phyloP scores from a whole-genome alignment of 2,329 filamentous ascomycete species.

The Pyrenophora seminiperda region DNA sequence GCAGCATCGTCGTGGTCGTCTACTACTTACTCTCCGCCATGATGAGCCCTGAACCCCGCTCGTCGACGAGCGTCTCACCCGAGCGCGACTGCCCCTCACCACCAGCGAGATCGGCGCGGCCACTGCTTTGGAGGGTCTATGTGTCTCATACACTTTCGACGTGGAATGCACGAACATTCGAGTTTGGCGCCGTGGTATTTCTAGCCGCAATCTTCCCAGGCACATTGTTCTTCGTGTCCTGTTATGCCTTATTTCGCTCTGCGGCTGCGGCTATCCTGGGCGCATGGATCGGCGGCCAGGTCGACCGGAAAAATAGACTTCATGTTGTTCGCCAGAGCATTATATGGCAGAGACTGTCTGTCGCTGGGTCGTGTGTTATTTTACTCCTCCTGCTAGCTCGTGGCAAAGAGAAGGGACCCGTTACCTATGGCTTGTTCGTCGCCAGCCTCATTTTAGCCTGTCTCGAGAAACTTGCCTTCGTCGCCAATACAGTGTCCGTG shows the following conservation, averaged over 20 bases:
- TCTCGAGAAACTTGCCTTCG: constrained; percentile 68
- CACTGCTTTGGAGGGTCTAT: constrained; percentile 48
- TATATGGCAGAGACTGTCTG: constrained; percentile 43
- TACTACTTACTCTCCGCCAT: neutral
- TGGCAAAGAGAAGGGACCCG: constrained; percentile 9
- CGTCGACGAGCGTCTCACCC: constrained; percentile 6
- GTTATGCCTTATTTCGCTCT: constrained; percentile 70
- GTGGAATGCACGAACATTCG: constrained; percentile 57
- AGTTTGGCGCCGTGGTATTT: constrained; percentile 58
- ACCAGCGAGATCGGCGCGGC: constrained; percentile 12
- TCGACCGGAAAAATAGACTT: constrained; percentile 60
- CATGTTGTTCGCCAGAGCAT: constrained; percentile 50
- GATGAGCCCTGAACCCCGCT: constrained; percentile 7
- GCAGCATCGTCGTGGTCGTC: neutral
- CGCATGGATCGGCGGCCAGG: constrained; percentile 61
- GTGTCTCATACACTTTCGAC: constrained; percentile 55
- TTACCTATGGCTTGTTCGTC: constrained; percentile 38
- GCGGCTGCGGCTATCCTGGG: constrained; percentile 64
- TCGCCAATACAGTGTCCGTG: constrained; percentile 70
- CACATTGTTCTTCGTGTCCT: constrained; percentile 68
- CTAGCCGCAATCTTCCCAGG: constrained; percentile 53
- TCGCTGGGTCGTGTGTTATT: constrained; percentile 41
- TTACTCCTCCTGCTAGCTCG: constrained; percentile 26
- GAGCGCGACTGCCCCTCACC: constrained; percentile 11
- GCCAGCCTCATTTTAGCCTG: constrained; percentile 63